Evolutionary conservation across 148 eudicot genomes (phyloP), one percentile per base, ranked within the genome.

Genomic region (Arctostaphylos glauca): DNA sequence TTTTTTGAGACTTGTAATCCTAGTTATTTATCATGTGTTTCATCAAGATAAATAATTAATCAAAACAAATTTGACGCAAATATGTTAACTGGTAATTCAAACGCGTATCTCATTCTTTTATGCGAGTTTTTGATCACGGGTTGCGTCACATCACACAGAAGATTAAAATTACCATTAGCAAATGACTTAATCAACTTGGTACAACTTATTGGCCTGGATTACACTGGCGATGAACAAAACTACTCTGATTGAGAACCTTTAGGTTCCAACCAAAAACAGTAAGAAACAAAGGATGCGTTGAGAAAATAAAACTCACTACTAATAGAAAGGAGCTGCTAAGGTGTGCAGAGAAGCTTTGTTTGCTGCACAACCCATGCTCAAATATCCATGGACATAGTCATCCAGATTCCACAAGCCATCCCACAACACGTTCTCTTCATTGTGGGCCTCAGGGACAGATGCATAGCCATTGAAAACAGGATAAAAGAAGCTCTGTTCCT

Each of bases 331-430:
- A 71, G 79, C 13, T 56, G 78, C 76, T 79, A 83, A 81, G 79
- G 53, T 82, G 70, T 83, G 83, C 76, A 86, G 50, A 76, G 85
- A 74, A 78, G 84, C 87, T 83, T 81, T 88, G 83, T 60, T 88
- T 59, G 89, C 71, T 52, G 86, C 86, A 84, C 81, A 85, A 19
- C 84, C 25, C 43, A 56, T 67, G 77, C 71, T 78, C 72, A 78
- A 78, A 74, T 54, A 68, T 67, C 89, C 91, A 82, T 91, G 88
- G 41, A 83, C 67, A 81, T 73, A 23, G 9, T 90, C 93, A 50
- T 93, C 93, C 56, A 92, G 55, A 83, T 87, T 92, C 93, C 94
- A 91, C 53, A 90, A 74, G 49, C 86, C 90, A 78, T 92, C 93
- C 92, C 93, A 93, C 18, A 84, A 75, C 73, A 81, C 46, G 43